These are phyloP conservation scores for Oldenlandia corymbosa DNA, from an alignment of 257 asterid species.

Conservation along the genomic window DNA sequence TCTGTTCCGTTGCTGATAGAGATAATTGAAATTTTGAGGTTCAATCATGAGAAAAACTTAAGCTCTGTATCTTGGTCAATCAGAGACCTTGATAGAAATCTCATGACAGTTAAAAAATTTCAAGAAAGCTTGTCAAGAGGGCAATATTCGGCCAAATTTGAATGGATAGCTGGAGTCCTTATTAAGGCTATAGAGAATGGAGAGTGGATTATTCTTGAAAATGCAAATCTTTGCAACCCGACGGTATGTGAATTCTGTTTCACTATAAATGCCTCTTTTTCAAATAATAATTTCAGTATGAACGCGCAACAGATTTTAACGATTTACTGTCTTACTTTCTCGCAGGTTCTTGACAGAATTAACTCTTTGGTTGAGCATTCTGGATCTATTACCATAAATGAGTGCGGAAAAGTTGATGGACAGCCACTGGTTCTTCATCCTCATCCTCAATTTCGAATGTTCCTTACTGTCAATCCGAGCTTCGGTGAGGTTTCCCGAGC, in stretches of 20 bases:
- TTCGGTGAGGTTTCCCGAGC: conserved; percentile 97
- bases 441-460: conserved; percentile 88
- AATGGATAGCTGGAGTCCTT: conserved; percentile 92
- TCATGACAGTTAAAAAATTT: conserved; percentile 45
- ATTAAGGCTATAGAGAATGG: conserved; percentile 94
- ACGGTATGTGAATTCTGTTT: conserved; percentile 55
- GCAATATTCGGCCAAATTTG: conserved; percentile 62
- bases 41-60: conserved; percentile 23
- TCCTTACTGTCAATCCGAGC: conserved; percentile 84
- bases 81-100: conserved; percentile 51
- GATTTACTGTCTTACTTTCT: conserved; percentile 4
- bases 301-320: neutral
- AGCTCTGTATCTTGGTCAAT: conserved; percentile 57
- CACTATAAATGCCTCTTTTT: conserved; percentile 2
- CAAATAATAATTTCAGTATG: neutral
- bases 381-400: conserved; percentile 89
- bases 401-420: conserved; percentile 90
- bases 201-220: conserved; percentile 94
- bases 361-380: conserved; percentile 98
- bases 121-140: conserved; percentile 34
- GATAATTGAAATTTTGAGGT: conserved; percentile 57
- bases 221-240: conserved; percentile 98
- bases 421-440: conserved; percentile 79
- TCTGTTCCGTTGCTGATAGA: conserved; percentile 45
- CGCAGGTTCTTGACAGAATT: conserved; percentile 95